These are phyloP conservation scores for Shiraia sp. DNA, from an alignment of 2,329 filamentous ascomycete species.

Conservation along the genomic window DNA sequence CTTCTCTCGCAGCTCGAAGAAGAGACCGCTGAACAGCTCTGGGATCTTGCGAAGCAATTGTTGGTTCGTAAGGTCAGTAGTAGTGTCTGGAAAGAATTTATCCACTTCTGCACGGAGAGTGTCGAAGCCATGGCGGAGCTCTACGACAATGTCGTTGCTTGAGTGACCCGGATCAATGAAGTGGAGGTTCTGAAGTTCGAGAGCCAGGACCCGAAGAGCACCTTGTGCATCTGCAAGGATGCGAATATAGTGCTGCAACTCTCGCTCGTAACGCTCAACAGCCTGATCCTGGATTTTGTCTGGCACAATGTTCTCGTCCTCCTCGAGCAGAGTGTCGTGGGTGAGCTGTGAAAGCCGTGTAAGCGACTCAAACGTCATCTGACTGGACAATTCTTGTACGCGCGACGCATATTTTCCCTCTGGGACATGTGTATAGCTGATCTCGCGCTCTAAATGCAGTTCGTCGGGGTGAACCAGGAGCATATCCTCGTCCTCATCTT, in stretches of 20 bases:
- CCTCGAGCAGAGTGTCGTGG: conserved; percentile 29
- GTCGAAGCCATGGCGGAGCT: conserved; percentile 49
- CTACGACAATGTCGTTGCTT: conserved; percentile 41
- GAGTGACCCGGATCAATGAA: conserved; percentile 42
- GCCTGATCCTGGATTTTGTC: conserved; percentile 43
- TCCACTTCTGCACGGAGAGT: conserved; percentile 47
- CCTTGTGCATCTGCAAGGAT: conserved; percentile 47
- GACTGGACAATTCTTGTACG: conserved; percentile 31
- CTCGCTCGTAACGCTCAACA: conserved; percentile 43
- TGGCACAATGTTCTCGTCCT: conserved; percentile 20
- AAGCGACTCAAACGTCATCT: conserved; percentile 35
- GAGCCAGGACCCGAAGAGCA: conserved; percentile 47
- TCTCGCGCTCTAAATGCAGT: conserved; percentile 33
- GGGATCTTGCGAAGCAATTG: conserved; percentile 45
- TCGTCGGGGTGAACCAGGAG: conserved; percentile 41
- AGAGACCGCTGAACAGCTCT: conserved; percentile 44
- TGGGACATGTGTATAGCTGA: conserved; percentile 25
- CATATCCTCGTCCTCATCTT: conserved; percentile 37
- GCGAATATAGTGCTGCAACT: conserved; percentile 44
- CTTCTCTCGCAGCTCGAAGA: conserved; percentile 39
- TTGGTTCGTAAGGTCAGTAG: conserved; percentile 43
- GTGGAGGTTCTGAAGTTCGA: conserved; percentile 50
- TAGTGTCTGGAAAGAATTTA: conserved; percentile 45
- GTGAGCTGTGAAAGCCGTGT: conserved; percentile 27
- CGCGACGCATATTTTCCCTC: conserved; percentile 35